These are phyloP conservation scores for Hippophae tibetana DNA, from an alignment of 306 rosid species.

Conservation along the genomic window DNA sequence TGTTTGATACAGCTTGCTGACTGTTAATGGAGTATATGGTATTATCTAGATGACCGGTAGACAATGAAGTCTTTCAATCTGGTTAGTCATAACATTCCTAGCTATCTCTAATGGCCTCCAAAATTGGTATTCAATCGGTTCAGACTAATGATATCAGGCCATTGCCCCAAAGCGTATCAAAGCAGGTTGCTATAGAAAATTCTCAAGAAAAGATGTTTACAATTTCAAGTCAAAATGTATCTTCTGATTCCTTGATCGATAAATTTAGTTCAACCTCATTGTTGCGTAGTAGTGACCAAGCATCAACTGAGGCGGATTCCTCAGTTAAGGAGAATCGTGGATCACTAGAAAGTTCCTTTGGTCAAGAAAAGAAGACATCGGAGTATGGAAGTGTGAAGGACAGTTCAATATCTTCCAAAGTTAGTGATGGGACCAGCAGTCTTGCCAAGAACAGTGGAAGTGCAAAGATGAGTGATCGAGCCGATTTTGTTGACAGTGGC, in stretches of 20 bases:
- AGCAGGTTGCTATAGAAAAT: conserved; percentile 36
- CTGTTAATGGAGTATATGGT: conserved; percentile 11
- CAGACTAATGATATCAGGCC: conserved; percentile 41
- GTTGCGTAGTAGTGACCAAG: conserved; percentile 37
- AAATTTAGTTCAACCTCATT: conserved; percentile 43
- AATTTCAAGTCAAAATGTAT: conserved; percentile 30
- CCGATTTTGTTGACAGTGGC: conserved; percentile 85
- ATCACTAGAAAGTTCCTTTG: conserved; percentile 46
- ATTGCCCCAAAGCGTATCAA: conserved; percentile 29
- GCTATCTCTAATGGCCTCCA: conserved; percentile 60
- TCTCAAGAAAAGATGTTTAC: conserved; percentile 36
- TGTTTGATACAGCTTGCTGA: conserved; percentile 11
- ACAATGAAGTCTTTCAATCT: conserved; percentile 27
- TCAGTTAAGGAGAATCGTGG: conserved; percentile 44
- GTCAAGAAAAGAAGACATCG: conserved; percentile 69
- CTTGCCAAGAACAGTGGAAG: conserved; percentile 87
- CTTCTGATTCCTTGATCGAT: conserved; percentile 42
- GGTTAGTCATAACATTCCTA: conserved; percentile 24
- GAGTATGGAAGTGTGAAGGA: conserved; percentile 72
- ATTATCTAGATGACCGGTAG: conserved; percentile 22
- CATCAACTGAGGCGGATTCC: conserved; percentile 32
- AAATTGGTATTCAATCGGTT: conserved; percentile 34
- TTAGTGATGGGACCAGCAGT: conserved; percentile 78
- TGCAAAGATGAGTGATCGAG: conserved; percentile 78
- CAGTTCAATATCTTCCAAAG: conserved; percentile 81